phyloP scores from a whole-genome alignment of 2,329 filamentous ascomycete species.

The Lecanicillium sp. region DNA sequence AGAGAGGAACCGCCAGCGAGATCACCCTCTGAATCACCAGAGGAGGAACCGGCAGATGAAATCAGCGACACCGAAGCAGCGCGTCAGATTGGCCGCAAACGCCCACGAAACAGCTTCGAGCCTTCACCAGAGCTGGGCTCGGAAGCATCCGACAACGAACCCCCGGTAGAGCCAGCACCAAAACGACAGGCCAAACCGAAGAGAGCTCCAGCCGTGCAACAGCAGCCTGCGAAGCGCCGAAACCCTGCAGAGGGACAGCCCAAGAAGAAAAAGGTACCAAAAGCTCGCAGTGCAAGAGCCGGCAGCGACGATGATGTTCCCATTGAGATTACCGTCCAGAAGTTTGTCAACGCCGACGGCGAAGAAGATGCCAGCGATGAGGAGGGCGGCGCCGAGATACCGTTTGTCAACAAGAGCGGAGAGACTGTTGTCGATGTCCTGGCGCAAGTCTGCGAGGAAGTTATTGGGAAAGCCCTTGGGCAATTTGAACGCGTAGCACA shows the following conservation, averaged over 20 bases:
- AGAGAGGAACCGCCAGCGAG: background rate
- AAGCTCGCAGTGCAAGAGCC: background rate
- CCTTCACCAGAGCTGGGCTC: slow-evolving; percentile 35
- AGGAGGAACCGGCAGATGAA: slow-evolving; percentile 35
- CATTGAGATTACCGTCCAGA: slow-evolving; percentile 52
- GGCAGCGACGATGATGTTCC: slow-evolving; percentile 13
- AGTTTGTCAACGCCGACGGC: slow-evolving; percentile 44
- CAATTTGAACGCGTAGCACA: slow-evolving; percentile 34
- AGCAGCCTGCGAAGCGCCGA: slow-evolving; percentile 4
- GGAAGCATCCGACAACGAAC: slow-evolving; percentile 20
- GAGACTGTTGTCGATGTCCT: slow-evolving; percentile 58
- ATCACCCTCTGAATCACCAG: slow-evolving; percentile 7
- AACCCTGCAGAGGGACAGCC: slow-evolving; percentile 1
- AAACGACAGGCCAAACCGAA: slow-evolving; percentile 19
- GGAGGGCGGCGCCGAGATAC: slow-evolving; percentile 41
- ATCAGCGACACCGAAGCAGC: slow-evolving; percentile 14
- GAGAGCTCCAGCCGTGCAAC: slow-evolving; percentile 3
- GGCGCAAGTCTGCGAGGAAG: slow-evolving; percentile 52
- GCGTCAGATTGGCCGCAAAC: slow-evolving; percentile 1
- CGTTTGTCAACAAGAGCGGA: slow-evolving; percentile 43
- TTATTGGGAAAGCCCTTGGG: slow-evolving; percentile 42
- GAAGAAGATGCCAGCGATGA: slow-evolving; percentile 31
- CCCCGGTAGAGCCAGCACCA: slow-evolving; percentile 20
- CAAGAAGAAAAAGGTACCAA: slow-evolving; percentile 12
- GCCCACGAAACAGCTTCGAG: slow-evolving; percentile 10